phyloP scores from a whole-genome alignment of 2,329 filamentous ascomycete species.

The Stenocarpella maydis region DNA sequence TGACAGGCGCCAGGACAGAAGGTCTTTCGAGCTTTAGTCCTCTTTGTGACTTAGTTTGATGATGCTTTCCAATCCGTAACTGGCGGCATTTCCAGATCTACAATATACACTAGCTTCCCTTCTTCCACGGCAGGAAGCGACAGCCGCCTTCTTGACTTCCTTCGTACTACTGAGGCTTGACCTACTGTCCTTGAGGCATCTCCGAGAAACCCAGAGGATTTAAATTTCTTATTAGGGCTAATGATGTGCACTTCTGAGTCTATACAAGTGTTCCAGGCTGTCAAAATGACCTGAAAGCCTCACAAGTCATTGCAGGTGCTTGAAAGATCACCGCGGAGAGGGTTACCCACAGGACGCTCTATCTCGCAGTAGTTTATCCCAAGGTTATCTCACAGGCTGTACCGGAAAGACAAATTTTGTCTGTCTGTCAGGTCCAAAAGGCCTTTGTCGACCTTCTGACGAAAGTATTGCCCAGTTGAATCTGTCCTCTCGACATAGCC shows the following conservation, averaged over 20 bases:
- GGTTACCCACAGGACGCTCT: neutral
- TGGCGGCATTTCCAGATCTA: too few relatives aligned
- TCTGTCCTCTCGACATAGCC: slow-evolving; percentile 4
- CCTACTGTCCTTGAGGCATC: too few relatives aligned
- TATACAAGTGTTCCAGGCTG: neutral
- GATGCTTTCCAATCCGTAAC: too few relatives aligned
- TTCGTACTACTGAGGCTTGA: neutral
- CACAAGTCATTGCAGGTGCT: neutral
- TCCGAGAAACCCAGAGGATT: neutral
- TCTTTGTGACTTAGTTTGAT: too few relatives aligned
- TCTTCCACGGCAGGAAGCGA: neutral
- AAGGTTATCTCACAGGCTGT: neutral
- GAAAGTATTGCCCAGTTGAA: neutral
- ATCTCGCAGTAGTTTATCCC: neutral
- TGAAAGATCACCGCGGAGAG: too few relatives aligned
- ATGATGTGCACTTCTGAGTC: neutral
- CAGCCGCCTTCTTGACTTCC: neutral
- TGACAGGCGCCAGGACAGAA: slow-evolving; percentile 39
- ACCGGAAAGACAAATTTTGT: slow-evolving; percentile 17
- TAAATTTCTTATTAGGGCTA: too few relatives aligned
- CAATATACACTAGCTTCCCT: neutral
- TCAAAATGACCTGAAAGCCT: neutral
- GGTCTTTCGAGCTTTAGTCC: slow-evolving; percentile 35
- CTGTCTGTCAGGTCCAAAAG: slow-evolving; percentile 8
- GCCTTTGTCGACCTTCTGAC: slow-evolving; percentile 6